Evolutionary conservation across 805 yeast genomes (phyloP), one percentile per base, ranked within the genome.

Genomic region (Yarrowia porcina): DNA sequence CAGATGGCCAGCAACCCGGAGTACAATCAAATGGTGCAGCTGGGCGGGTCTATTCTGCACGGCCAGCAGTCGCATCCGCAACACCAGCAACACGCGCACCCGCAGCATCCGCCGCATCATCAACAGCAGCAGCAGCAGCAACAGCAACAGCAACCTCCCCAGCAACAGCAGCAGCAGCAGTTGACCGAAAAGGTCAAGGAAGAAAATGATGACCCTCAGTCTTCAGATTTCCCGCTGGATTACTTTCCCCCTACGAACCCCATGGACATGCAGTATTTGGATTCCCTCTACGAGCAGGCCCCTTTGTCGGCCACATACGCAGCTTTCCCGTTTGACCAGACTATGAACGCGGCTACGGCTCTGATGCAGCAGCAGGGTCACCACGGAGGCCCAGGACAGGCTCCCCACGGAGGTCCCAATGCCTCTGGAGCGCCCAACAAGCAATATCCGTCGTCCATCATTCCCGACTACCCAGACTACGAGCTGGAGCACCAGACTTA

Each of bases 201-300:
- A 1, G 65, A 59, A 11, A 66, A 64, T 6, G 56, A 49, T 18
- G 56, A 49, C 18, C 8, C 25, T 4, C 27, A 28, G 13, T 32
- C 56, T 1, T 66, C 69, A 17, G 71, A 69, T 50, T 69, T 69
- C 59, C 71, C 71, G 20, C 64, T 69, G 33, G 71, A 69, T 57
- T 69, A 69, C 61, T 33, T 66, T 8, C 66, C 47, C 11, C 64
- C 63, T 13, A 25, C 59, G 25, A 52, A 36, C 57, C 54, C 54
- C 52, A 45, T 45, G 41, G 57, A 41, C 23, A 50, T 36, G 64
- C 44, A 20, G 44, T 52, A 52, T 17, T 33, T 52, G 23, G 59
- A 52, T 23, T 27, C 44, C 4, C 21, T 28, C 1, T 56, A 56
- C 20, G 61, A 39, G 25, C 49, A 28, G 39, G 49, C 61, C 2